Conservation (phyloP, 768 basidiomycete genomes). For the Melanogaster broomeanus region DNA sequence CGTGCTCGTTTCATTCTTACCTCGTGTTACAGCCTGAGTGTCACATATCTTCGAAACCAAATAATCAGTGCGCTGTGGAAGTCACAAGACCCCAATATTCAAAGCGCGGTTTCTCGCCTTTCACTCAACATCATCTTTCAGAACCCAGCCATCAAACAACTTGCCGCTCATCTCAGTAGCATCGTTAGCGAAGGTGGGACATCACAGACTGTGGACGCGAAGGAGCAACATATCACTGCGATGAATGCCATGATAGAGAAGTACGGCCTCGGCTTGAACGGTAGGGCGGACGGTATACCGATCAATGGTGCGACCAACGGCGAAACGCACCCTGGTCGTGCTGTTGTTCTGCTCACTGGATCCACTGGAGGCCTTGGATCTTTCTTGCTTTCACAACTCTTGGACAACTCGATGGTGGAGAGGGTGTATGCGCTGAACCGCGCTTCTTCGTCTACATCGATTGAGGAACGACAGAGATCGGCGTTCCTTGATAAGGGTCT, state of each 20-base stretch:
- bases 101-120: slow-evolving; percentile 21
- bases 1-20: too few relatives aligned
- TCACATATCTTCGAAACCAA: slow-evolving; percentile 23
- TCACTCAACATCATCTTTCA: slow-evolving; percentile 34
- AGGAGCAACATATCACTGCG: slow-evolving; percentile 1
- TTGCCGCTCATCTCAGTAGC: slow-evolving; percentile 4
- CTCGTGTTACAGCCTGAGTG: slow-evolving; percentile 19
- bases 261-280: slow-evolving; percentile 30
- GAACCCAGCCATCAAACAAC: slow-evolving; percentile 36
- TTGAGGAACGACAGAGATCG: slow-evolving; percentile 27
- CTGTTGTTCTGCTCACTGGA: slow-evolving; percentile 40
- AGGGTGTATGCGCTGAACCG: slow-evolving; percentile 38
- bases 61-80: slow-evolving; percentile 21
- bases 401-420: slow-evolving; percentile 20
- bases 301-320: slow-evolving; percentile 15
- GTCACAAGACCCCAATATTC: slow-evolving; percentile 22
- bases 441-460: slow-evolving; percentile 11
- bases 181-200: neutral
- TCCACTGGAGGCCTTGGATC: slow-evolving; percentile 44
- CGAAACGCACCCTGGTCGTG: too few relatives aligned
- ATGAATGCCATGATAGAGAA: slow-evolving; percentile 42
- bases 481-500: slow-evolving; percentile 35
- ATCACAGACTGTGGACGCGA: neutral
- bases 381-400: slow-evolving; percentile 33
- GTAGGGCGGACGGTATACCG: too few relatives aligned